Base-by-base conservation (phyloP, 106 monocot genomes). In the Ottelia alismoides region DNA sequence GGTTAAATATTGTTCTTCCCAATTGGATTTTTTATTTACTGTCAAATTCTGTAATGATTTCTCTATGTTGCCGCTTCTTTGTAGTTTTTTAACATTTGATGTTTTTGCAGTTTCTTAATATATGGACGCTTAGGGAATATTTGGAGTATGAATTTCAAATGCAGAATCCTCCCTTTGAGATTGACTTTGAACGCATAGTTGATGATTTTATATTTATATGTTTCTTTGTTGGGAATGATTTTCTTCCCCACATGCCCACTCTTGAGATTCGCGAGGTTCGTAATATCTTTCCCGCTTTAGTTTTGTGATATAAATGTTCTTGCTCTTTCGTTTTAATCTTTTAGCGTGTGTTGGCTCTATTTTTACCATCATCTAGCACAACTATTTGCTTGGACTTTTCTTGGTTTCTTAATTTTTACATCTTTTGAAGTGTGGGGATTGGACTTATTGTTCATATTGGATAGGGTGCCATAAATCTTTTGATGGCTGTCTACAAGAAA, bases 381-480 rank as follows among this genome's bases (percentile, higher is more conserved):
- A n/a, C n/a, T n/a, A n/a, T n/a, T n/a, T n/a, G n/a, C n/a, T n/a
- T n/a, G n/a, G n/a, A n/a, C n/a, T n/a, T n/a, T n/a, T n/a, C n/a
- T n/a, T n/a, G n/a, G n/a, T n/a, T n/a, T n/a, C n/a, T n/a, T n/a
- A n/a, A n/a, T n/a, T n/a, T n/a, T 25, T 44, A 24, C 40, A 21
- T 1, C 6, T 49, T 28, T 24, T 24, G 1, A 52, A 27, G 11
- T 57, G n/a, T 52, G 44, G 5, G 11, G 20, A 0, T 22, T 16
- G 6, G 40, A 7, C 40, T 7, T 43, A 43, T n/a, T 65, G 2
- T 26, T 49, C 22, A 17, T 57, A n/a, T n/a, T n/a, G n/a, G n/a
- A n/a, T n/a, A 96, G 94, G 88, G 88, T 69, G 94, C 94, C 40
- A 96, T 96, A 35, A 85, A 96, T 76, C 62, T 96, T 64, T 61